Evolutionary conservation across 257 asterid species (phyloP), one percentile per base, ranked within the genome.

Genomic region (Nicotiana noctiflora): DNA sequence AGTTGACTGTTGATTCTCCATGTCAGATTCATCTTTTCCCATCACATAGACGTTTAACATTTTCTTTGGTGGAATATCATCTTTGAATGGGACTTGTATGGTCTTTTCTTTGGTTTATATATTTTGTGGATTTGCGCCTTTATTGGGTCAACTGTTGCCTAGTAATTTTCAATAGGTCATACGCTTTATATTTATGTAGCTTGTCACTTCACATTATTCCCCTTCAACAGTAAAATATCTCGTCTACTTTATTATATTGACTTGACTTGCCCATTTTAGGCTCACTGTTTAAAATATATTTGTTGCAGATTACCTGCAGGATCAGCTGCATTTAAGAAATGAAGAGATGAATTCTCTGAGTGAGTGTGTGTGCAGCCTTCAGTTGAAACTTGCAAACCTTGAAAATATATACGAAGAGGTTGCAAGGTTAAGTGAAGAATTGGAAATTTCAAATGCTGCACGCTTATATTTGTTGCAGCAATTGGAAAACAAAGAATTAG

Each of bases 251-350:
- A 70, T 46, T 21, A 27, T 44, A 31, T 70, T 44, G 68, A 52
- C 25, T 64, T 31, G 25, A 59, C 19, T 51, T 61, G 56, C 57
- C 61, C 5, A 7, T 76, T 72, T 66, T 80, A 56, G 67, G 74
- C 84, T 84, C 79, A 83, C 77, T 46, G 52, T 61, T 83, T 79
- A 79, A 59, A 81, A 80, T 77, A 60, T 53, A 79, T 81, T 84
- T 82, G 82, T 81, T 83, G 59, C 88, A 95, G 99, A 95, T 89
- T 95, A 91, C 86, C 89, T 95, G 90, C 98, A 91, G 93, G 99
- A 93, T 88, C 97, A 93, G 83, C 88, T 95, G 56, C 86, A 88
- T 83, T 82, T 79, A 83, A 93, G 90, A 85, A 89, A 89, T 89
- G 85, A 82, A 8, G 90, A 89, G 82, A 86, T 85, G 44, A 83